A percentile compares a stretch with the other conserved stretches of the same genome.
These are phyloP conservation scores for Tetrapisispora namnaoensis DNA, from an alignment of 805 yeast species.

Conservation along the genomic window DNA sequence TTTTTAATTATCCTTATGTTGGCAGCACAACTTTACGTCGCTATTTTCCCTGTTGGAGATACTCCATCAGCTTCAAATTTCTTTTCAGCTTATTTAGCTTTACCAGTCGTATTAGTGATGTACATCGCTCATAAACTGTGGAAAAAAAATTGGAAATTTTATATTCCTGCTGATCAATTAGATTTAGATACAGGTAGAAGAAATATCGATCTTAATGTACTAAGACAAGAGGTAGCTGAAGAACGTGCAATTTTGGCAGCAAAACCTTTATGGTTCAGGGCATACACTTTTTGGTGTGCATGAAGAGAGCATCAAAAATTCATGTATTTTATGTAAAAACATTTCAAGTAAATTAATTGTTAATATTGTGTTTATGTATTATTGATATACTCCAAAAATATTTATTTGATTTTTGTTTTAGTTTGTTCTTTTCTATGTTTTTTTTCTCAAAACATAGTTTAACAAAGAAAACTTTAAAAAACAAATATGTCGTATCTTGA, in stretches of 20 bases:
- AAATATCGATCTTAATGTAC: slow-evolving; percentile 42
- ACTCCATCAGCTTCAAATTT: slow-evolving; percentile 46
- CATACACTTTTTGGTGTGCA: slow-evolving; percentile 37
- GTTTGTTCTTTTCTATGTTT: too few relatives aligned
- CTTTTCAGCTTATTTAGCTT: slow-evolving; percentile 57
- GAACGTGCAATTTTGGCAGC: slow-evolving; percentile 36
- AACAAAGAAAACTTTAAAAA: too few relatives aligned
- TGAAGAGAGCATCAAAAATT: background rate
- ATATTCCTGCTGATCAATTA: slow-evolving; percentile 39
- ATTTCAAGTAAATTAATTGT: too few relatives aligned
- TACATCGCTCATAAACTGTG: slow-evolving; percentile 51
- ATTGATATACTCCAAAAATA: too few relatives aligned
- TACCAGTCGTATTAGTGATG: slow-evolving; percentile 50
- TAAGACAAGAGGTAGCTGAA: slow-evolving; percentile 44
- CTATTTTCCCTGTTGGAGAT: slow-evolving; percentile 56
- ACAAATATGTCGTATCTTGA: too few relatives aligned
- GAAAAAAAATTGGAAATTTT: slow-evolving; percentile 34
- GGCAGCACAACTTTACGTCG: slow-evolving; percentile 74
- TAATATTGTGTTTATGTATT: too few relatives aligned
- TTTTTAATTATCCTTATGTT: slow-evolving; percentile 49
- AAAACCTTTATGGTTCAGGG: slow-evolving; percentile 40
- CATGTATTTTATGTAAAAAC: background rate
- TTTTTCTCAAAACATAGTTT: too few relatives aligned
- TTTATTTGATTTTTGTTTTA: too few relatives aligned
- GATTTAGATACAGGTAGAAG: slow-evolving; percentile 59